Evolutionary conservation across 352 stramenopile species (phyloP), one percentile per base, ranked within the genome.

Genomic region (Elongisporangium undulatum): DNA sequence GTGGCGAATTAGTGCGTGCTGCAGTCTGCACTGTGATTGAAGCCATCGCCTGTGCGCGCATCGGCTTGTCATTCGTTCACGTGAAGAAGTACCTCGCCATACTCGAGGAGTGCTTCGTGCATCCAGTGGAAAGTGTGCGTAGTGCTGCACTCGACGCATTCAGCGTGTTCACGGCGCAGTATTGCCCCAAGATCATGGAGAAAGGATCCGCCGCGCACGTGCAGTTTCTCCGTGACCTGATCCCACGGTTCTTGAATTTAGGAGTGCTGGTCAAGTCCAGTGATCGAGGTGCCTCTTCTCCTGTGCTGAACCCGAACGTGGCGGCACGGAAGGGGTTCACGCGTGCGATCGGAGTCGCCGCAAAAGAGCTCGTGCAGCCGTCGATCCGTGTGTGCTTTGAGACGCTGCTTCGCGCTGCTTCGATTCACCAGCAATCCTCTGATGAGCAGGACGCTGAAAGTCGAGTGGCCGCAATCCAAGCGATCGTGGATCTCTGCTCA

Each of bases 1-100:
- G 97, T 45, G 96, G 97, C 17, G 96, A 99, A 64, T 89, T 98
- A 38, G 98, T 99, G 63, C 90, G 97, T 39, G 64, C 66, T 15
- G 96, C 96, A 26, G 87, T 97, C 49, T 99, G 97, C 68, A 71
- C 92, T 58, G 72, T 99, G 56, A 98, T 99, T 69, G 85, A 98
- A 77, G 93, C 89, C 39, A 87, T 98, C 24, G 56, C 74, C 0
- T 67, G 72, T 48, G 71, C 74, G 20, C 72, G 72, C 17, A 71
- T 91, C 52, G 74, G 64, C 49, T 51, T 92, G 20, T 72, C 69
- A 17, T 84, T 91, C 54, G 71, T 66, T 22, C 72, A 86, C 53
- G 67, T 93, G 19, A 95, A 95, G 61, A 92, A 87, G 52, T 95
- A 92, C 58, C 20, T 93, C 6, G 51, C 54, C 1, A 84, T 91